These are phyloP conservation scores for Sedum album DNA, from an alignment of 164 flowering plant species.

Conservation along the genomic window DNA sequence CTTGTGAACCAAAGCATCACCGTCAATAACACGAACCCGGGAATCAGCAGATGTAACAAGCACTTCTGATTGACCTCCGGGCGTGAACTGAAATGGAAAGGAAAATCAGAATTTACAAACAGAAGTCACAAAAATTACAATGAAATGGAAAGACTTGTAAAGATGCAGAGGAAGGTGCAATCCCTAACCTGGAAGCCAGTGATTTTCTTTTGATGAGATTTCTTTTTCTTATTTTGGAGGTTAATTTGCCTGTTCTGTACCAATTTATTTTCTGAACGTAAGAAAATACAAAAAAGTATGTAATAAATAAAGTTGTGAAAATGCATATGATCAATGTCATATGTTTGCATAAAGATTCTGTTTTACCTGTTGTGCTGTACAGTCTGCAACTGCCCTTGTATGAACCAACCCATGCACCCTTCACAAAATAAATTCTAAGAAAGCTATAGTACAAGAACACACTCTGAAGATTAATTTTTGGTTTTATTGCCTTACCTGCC, in stretches of 20 bases:
- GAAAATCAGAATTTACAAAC: neutral
- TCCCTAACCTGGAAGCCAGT: slow-evolving; percentile 88
- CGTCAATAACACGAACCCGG: slow-evolving; percentile 77
- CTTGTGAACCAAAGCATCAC: slow-evolving; percentile 74
- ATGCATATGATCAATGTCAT: neutral
- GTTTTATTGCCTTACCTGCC: slow-evolving; percentile 50
- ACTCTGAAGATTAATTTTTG: neutral
- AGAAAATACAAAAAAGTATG: neutral
- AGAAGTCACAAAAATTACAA: neutral
- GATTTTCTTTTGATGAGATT: slow-evolving; percentile 78
- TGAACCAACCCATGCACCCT: slow-evolving; percentile 98
- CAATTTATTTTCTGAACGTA: slow-evolving; percentile 63
- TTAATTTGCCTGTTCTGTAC: slow-evolving; percentile 62
- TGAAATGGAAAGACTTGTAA: neutral
- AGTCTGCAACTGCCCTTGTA: slow-evolving; percentile 85
- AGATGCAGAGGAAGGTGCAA: neutral
- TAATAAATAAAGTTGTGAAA: neutral
- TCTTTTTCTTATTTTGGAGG: slow-evolving; percentile 81
- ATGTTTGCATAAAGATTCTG: neutral
- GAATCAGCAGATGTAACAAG: slow-evolving; percentile 95
- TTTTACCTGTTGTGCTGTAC: slow-evolving; percentile 70
- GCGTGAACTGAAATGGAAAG: slow-evolving; percentile 58
- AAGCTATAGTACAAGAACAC: neutral
- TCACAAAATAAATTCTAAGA: slow-evolving; percentile 17
- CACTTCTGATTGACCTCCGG: slow-evolving; percentile 89